These are phyloP conservation scores for Cephalotrichum gorgonifer DNA, from an alignment of 2,329 filamentous ascomycete genomes.

Conservation along the genomic window DNA sequence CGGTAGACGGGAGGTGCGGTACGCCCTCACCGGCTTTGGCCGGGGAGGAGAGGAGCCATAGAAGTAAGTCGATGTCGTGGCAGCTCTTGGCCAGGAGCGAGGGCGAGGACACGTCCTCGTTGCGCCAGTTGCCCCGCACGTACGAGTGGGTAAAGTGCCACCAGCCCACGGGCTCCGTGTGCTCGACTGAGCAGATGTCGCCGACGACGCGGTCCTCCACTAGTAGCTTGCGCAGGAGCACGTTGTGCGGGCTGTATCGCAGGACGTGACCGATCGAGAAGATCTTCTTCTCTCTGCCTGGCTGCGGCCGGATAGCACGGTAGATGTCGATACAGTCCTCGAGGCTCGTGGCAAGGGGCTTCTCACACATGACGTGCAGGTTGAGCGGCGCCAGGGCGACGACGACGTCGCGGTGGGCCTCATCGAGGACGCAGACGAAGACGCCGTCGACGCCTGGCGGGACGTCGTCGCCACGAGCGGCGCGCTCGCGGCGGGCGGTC, in stretches of 20 bases:
- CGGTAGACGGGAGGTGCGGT: constrained; percentile 62
- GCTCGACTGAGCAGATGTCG: constrained; percentile 74
- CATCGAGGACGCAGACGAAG: constrained; percentile 66
- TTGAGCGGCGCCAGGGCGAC: constrained; percentile 58
- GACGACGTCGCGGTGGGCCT: constrained; percentile 77
- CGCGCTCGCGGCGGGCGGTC: constrained; percentile 43
- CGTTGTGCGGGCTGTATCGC: constrained; percentile 87
- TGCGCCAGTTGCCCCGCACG: constrained; percentile 89
- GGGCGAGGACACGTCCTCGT: constrained; percentile 63
- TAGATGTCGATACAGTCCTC: constrained; percentile 70
- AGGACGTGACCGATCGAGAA: constrained; percentile 93
- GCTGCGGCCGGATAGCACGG: constrained; percentile 33
- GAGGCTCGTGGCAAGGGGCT: constrained; percentile 75
- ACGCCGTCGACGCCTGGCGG: constrained; percentile 49
- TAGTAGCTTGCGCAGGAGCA: constrained; percentile 68
- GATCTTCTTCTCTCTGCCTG: constrained; percentile 27
- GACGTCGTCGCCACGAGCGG: constrained; percentile 34
- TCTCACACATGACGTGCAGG: constrained; percentile 89
- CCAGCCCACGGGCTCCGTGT: constrained; percentile 91
- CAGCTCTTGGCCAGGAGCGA: constrained; percentile 91
- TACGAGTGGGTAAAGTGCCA: constrained; percentile 93
- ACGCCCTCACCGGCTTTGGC: constrained; percentile 27
- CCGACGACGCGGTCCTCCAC: constrained; percentile 68
- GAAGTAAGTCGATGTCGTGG: constrained; percentile 85
- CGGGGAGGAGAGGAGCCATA: constrained; percentile 75